Conservation (phyloP, 2,329 filamentous ascomycete genomes). For the Monilinia fructigena region DNA sequence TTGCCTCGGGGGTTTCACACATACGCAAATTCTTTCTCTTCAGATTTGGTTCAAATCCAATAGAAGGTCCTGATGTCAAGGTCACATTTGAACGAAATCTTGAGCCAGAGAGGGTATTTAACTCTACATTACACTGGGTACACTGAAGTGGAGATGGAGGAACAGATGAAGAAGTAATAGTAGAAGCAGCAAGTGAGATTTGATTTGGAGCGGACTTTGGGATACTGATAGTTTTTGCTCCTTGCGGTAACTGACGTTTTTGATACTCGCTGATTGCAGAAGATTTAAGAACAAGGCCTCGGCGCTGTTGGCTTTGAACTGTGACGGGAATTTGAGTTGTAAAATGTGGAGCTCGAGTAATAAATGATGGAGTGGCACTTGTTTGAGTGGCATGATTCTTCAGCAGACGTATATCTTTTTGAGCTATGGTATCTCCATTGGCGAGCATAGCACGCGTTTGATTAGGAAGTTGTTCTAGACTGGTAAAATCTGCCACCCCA, state of each 20-base stretch:
- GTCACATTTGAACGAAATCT: background rate
- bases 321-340: conserved; percentile 16
- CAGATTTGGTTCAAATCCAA: background rate
- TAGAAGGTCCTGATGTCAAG: background rate
- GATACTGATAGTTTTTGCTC: background rate
- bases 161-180: background rate
- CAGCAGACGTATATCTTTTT: background rate
- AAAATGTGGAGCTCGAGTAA: conserved; percentile 18
- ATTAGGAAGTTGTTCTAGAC: background rate
- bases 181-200: background rate
- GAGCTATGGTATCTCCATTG: background rate
- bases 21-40: background rate
- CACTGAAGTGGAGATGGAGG: conserved; percentile 9
- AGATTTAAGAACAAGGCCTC: conserved; percentile 16
- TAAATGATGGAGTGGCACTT: conserved; percentile 18
- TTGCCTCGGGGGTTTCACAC: background rate
- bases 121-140: conserved; percentile 13
- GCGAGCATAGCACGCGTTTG: background rate
- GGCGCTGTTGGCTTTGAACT: conserved; percentile 19
- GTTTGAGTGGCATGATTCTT: conserved; percentile 18
- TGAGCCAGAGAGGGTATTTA: background rate
- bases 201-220: background rate
- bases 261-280: background rate
- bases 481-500: conserved; percentile 9
- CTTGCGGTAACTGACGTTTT: background rate